Percentiles rank a stretch among this genome's conserved stretches.
These are phyloP conservation scores for Fraxinus velutina DNA, from an alignment of 305 asterid genomes.

Conservation along the genomic window DNA sequence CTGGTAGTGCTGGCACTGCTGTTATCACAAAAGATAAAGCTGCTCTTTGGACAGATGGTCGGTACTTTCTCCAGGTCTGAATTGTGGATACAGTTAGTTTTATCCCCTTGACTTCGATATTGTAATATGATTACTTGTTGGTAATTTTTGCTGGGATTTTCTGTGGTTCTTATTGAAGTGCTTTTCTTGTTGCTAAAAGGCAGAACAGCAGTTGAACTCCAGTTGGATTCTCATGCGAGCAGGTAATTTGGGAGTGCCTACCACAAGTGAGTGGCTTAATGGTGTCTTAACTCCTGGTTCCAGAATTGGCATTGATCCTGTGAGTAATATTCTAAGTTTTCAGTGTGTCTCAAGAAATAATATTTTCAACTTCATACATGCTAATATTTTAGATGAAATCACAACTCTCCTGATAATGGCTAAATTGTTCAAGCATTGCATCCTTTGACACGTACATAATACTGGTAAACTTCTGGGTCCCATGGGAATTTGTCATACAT, in stretches of 20 bases:
- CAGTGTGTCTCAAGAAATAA: constrained; percentile 8
- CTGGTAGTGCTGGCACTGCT: constrained; percentile 98
- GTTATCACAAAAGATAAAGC: constrained; percentile 93
- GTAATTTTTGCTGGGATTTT: constrained; percentile 3
- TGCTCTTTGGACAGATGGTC: constrained; percentile 96
- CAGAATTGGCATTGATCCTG: constrained; percentile 95
- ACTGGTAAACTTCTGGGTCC: not conserved
- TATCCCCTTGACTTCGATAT: constrained; percentile 4
- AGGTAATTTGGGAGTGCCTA: constrained; percentile 84
- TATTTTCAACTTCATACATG: constrained; percentile 8
- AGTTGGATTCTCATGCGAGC: constrained; percentile 94
- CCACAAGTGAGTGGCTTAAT: constrained; percentile 85
- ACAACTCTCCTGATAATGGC: constrained; percentile 15
- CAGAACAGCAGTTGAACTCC: constrained; percentile 76
- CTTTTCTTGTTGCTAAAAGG: constrained; percentile 46
- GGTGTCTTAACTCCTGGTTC: constrained; percentile 75
- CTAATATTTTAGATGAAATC: not conserved
- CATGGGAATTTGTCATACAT: constrained; percentile 2
- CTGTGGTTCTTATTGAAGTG: constrained; percentile 18
- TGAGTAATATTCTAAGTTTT: constrained; percentile 47
- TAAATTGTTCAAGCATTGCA: constrained; percentile 8
- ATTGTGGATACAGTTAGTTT: constrained; percentile 13
- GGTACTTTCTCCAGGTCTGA: constrained; percentile 90
- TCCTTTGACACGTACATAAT: not conserved
- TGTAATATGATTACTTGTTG: not conserved